Base-by-base conservation (phyloP, 768 basidiomycete genomes). In the Mycena vulgaris region DNA sequence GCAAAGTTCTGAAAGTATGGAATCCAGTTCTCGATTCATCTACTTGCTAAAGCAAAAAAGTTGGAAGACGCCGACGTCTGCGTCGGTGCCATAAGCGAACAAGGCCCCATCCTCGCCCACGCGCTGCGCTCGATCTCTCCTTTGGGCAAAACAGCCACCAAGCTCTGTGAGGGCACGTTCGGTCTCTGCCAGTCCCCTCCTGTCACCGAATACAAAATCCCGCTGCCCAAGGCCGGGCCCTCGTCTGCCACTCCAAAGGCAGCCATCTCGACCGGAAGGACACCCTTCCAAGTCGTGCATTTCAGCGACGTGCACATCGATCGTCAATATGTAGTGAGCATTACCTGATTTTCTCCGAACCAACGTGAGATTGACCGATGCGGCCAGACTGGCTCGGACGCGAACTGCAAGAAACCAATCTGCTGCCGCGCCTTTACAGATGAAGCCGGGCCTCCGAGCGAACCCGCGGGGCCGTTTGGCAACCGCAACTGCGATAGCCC, bases 231-330 rank as follows among this genome's bases (percentile, higher is more conserved):
- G 51, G 57, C 83, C 3, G 75, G 81, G 10, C 85, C 88, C n/a
- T n/a, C n/a, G n/a, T 1, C 33, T 30, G 9, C 62, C 76, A 1
- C 76, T 78, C 17, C 82, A 83, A 7, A 81, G 80, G 52, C 67
- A n/a, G n/a, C n/a, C n/a, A n/a, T 63, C 5, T 85, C 85, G 5
- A 76, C 75, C 1, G 84, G 87, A 7, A 81, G 80, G 55, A 27
- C 79, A 25, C 86, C 89, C 1, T 85, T 90, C 75, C 84, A 88
- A 70, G 87, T 90, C 9, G 85, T 85, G 0, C 90, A 92, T 74
- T 86, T 92, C 75, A 89, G 88, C 72, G 90, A 91, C 74, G 86
- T 87, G 6, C 90, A 92, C 71, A 87, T 92, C 39, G 90, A 91
- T 72, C 80, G 89, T 33, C 72, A 83, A 9, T 91, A 91, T 73